Evolutionary conservation across 179 eudicot species (phyloP).

Genomic region (Heliamphora pulchella): DNA sequence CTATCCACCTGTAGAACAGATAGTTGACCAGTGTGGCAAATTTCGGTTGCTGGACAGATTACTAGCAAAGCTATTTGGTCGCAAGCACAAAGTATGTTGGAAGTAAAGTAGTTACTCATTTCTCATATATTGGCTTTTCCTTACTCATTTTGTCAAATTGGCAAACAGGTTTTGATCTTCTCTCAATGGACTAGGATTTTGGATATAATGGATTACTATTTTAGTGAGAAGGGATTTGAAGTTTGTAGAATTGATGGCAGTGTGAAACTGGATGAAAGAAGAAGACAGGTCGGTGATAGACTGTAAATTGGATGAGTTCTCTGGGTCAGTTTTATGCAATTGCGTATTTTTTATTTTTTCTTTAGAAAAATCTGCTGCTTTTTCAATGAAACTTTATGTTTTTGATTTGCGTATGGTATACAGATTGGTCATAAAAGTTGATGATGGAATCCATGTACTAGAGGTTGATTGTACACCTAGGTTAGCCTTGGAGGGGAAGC

Average conservation of each 20-base stretch:
- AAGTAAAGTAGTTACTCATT: constrained; percentile 4
- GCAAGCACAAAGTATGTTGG: constrained; percentile 69
- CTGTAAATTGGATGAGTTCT: not conserved
- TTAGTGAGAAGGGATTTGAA: constrained; percentile 64
- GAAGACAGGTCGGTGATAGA: constrained; percentile 49
- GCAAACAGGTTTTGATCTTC: constrained; percentile 75
- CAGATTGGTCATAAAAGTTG: not conserved
- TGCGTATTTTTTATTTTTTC: not conserved
- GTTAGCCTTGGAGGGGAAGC: not conserved
- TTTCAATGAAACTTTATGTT: not conserved
- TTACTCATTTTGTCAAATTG: constrained; percentile 8
- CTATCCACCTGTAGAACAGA: constrained; percentile 84
- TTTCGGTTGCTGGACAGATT: constrained; percentile 75
- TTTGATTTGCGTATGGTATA: not conserved
- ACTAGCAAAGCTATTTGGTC: constrained; percentile 56
- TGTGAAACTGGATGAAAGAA: constrained; percentile 83
- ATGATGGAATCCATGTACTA: not conserved
- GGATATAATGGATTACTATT: constrained; percentile 87
- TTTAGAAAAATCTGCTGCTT: not conserved
- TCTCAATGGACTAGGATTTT: constrained; percentile 93
- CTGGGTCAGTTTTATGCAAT: not conserved
- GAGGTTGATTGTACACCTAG: constrained; percentile 3
- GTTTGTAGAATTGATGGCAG: constrained; percentile 94
- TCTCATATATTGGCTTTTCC: not conserved
- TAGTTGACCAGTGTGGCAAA: constrained; percentile 90